Percentiles rank a stretch among this genome's conserved stretches.
These are phyloP conservation scores for Aspergillus campestris DNA, from an alignment of 495 filamentous ascomycete genomes.

Conservation along the genomic window DNA sequence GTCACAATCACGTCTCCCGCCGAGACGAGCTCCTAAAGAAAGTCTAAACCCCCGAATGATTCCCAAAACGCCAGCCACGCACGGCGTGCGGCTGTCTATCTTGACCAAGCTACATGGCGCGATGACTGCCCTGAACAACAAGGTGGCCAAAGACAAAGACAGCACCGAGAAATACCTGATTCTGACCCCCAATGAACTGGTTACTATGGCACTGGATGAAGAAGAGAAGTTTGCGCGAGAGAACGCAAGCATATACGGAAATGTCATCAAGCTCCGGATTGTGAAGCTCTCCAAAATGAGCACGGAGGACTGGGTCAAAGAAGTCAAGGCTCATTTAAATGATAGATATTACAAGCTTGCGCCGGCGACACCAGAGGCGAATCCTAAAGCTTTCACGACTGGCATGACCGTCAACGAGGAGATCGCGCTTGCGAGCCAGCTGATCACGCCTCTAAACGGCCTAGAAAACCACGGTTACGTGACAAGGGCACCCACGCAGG, in stretches of 20 bases:
- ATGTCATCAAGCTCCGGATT: slow-evolving; percentile 73
- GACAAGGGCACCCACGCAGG: slow-evolving; percentile 48
- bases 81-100: slow-evolving; percentile 57
- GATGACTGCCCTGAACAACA: slow-evolving; percentile 60
- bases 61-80: slow-evolving; percentile 57
- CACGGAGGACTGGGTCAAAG: slow-evolving; percentile 53
- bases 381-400: slow-evolving; percentile 45
- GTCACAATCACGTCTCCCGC: slow-evolving; percentile 14
- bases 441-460: slow-evolving; percentile 51
- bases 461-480: slow-evolving; percentile 70
- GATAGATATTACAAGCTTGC: slow-evolving; percentile 34
- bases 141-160: slow-evolving; percentile 41
- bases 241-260: slow-evolving; percentile 62
- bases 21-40: slow-evolving; percentile 35
- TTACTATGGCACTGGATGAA: slow-evolving; percentile 71
- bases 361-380: slow-evolving; percentile 13
- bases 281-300: slow-evolving; percentile 64
- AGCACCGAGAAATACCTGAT: slow-evolving; percentile 48
- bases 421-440: slow-evolving; percentile 46
- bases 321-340: slow-evolving; percentile 34
- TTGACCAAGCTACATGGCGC: slow-evolving; percentile 67
- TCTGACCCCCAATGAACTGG: slow-evolving; percentile 60
- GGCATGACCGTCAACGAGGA: slow-evolving; percentile 62
- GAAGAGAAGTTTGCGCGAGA: slow-evolving; percentile 70
- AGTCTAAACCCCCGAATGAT: slow-evolving; percentile 76